Percentiles rank a stretch among this genome's conserved stretches.
phyloP scores from a whole-genome alignment of 352 stramenopile species.

The Globisporangium emineosum region DNA sequence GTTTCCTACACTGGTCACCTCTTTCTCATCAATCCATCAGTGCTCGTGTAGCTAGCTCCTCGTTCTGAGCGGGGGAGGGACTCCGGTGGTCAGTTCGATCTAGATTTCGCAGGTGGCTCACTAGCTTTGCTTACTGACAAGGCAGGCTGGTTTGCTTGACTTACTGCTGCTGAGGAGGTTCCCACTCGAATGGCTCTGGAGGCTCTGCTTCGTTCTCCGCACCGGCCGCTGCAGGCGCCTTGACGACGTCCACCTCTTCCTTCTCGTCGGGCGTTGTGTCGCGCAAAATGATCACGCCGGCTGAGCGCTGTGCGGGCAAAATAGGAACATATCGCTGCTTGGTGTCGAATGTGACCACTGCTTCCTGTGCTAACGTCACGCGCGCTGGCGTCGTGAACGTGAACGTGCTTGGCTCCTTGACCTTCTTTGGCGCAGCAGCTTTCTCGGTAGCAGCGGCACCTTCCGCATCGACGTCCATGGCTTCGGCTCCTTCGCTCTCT shows the following conservation, averaged over 20 bases:
- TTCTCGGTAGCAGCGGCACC: constrained; percentile 33
- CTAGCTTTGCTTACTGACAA: background rate
- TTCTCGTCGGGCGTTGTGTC: constrained; percentile 92
- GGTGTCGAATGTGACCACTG: constrained; percentile 88
- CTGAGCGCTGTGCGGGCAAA: constrained; percentile 62
- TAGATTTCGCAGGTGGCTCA: background rate
- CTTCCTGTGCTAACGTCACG: constrained; percentile 92
- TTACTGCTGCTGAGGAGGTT: constrained; percentile 47
- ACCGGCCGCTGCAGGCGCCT: constrained; percentile 86
- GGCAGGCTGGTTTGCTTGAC: background rate
- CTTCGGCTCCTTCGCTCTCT: constrained; percentile 49
- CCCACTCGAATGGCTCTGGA: constrained; percentile 97
- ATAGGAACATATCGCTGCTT: constrained; percentile 91
- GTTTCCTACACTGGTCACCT: background rate
- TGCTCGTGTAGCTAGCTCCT: constrained; percentile 1
- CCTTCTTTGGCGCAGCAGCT: constrained; percentile 44
- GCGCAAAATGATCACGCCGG: constrained; percentile 95
- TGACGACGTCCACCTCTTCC: constrained; percentile 93
- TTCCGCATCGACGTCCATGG: constrained; percentile 77
- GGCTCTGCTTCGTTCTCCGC: constrained; percentile 93
- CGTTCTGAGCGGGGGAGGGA: background rate
- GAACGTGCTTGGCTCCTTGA: constrained; percentile 93
- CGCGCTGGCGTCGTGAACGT: constrained; percentile 92
- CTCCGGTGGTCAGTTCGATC: background rate
- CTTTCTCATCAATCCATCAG: no score